Base-by-base conservation (phyloP, 495 filamentous ascomycete species). In the Evansstolkia leycettana region DNA sequence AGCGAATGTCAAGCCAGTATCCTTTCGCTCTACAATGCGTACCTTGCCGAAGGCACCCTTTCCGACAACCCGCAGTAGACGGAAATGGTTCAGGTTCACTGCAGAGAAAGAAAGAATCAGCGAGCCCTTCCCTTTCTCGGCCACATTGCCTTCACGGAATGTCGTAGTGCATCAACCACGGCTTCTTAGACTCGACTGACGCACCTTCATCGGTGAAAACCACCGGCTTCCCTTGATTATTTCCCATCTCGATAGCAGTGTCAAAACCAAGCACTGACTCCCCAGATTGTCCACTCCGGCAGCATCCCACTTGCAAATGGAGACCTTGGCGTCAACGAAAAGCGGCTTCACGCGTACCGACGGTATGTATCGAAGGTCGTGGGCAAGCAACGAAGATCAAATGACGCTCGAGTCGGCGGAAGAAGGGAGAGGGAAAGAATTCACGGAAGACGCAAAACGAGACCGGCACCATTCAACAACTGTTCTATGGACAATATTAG, bases 1-100 rank as follows among this genome's bases (percentile, higher is more conserved):
- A 3, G 90, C 90, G 54, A 98, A 98, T 6, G 88, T 88, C 53
- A 82, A 78, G 30, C 78, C 80, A 1, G 89, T 92, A 54, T 98
- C 90, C 57, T 95, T 98, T 42, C 87, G 73, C 66, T 98, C 90
- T 47, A 98, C 90, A 47, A 98, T 98, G 39, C 90, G 80, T 40
- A 98, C 90, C 57, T 98, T 98, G 41, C 90, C 90, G 59, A 98
- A 98, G 13, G 90, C 92, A 50, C 90, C 90, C 54, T 94, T 93
- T 32, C 90, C 90, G 37, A 98, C 90, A 40, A 98, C 90, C 48
- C 90, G 78, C 23, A 96, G 69, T 17, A 98, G 73, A 46, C 87
- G 82, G 54, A 98, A 98, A 55, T 98, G 92, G 49, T 95, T 94
- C 46, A 98, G 78, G 60, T 94, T 95, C 46, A 93, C 90, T 94